Base-by-base conservation (phyloP, 2,329 filamentous ascomycete genomes). In the Trichoderma afroharzianum region DNA sequence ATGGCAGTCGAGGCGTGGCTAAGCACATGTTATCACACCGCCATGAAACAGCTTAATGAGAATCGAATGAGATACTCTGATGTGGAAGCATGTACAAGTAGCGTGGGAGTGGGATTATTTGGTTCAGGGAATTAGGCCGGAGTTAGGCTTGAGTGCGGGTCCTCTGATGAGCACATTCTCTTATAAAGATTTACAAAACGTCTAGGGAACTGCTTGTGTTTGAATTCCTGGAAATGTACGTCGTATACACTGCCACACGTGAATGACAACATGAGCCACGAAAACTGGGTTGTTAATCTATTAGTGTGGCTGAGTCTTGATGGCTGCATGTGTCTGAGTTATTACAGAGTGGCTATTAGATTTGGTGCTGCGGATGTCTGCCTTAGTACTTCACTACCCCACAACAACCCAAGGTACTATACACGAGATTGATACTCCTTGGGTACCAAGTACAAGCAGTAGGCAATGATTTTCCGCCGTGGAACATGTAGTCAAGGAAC, bases 71-170 rank as follows among this genome's bases (percentile, higher is more conserved):
- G 5, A 15, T 36, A 36, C 15, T 6, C 5, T 36, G 5, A 14
- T 6, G 5, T 15, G 33, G 33, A 36, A 6, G 33, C 33, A 36
- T 36, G 1, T 36, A 36, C 5, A 36, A 36, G 33, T 2, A 6
- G 33, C 33, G 1, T 1, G 12, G 2, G 33, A 15, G 0, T 0
- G 33, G 3, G 0, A 3, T 39, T 39, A 15, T 8, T 39, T 14
- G 0, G 6, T 39, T 8, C 14, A 39, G 6, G 3, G 15, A 43
- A 1, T 43, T 4, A 43, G 15, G 6, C 15, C 6, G 3, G 15
- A 43, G 36, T 18, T 0, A 15, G 36, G 36, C 36, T 39, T 15
- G 33, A 36, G 1, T 36, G 32, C 3, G 33, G 33, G 12, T 36
- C 33, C 2, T 36, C 33, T 14, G 12, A 36, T 36, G 33, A 7